Conservation (phyloP, 2,329 filamentous ascomycete species). For the Diaporthe helianthi region DNA sequence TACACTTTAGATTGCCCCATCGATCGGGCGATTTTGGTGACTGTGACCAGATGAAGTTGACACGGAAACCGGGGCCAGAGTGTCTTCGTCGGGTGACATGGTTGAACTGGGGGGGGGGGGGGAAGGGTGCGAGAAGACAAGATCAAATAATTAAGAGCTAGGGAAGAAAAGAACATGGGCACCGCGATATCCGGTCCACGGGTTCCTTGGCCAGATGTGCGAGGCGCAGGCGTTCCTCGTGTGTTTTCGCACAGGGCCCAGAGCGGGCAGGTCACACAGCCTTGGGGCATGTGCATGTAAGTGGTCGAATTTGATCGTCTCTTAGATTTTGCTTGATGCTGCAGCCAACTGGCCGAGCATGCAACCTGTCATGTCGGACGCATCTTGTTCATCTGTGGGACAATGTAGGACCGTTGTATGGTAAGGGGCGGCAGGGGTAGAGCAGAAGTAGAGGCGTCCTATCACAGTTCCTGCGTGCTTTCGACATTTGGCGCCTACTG, state of each 20-base stretch:
- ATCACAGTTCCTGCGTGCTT: constrained; percentile 17
- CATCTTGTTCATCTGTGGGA: constrained; percentile 28
- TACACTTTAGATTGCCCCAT: background rate
- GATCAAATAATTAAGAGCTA: background rate
- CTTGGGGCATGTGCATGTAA: background rate
- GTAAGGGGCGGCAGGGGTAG: background rate
- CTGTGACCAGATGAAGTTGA: background rate
- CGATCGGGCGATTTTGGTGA: constrained; percentile 17
- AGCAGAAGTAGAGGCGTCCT: background rate
- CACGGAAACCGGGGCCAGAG: background rate
- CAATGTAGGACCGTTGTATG: background rate
- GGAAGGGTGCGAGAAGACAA: background rate
- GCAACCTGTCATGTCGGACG: constrained; percentile 31
- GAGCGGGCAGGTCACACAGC: background rate
- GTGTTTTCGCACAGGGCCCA: background rate
- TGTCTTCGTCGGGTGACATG: constrained; percentile 16
- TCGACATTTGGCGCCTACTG: background rate
- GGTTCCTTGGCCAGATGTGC: background rate
- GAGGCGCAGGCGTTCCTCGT: background rate
- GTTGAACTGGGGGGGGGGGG: background rate
- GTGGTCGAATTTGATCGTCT: background rate
- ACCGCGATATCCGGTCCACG: background rate
- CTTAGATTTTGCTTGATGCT: background rate
- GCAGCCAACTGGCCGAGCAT: constrained; percentile 9
- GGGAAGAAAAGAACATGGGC: background rate